Percentiles rank a stretch among this genome's conserved stretches.
Conservation (phyloP, 2,329 filamentous ascomycete genomes). For the Dactylellina cionopaga region DNA sequence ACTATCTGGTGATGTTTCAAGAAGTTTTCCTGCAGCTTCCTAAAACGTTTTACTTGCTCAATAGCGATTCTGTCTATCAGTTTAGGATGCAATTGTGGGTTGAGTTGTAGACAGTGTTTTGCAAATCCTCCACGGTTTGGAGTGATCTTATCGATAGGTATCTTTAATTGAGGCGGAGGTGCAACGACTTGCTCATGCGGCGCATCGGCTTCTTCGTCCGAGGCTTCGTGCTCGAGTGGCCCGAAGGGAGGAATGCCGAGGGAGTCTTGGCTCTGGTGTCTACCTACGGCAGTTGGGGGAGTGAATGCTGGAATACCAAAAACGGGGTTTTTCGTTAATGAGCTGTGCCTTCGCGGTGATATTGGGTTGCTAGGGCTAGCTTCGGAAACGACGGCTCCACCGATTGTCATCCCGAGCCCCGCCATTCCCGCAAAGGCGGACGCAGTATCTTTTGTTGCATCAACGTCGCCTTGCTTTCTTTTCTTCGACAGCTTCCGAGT, state of each 20-base stretch:
- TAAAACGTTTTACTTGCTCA: conserved; percentile 82
- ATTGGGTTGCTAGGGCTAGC: conserved; percentile 48
- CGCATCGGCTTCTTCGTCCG: conserved; percentile 72
- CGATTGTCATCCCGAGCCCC: conserved; percentile 45
- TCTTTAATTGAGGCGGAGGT: conserved; percentile 43
- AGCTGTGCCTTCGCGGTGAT: conserved; percentile 41
- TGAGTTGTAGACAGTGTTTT: conserved; percentile 76
- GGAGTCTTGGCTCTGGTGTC: conserved; percentile 49
- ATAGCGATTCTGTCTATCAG: conserved; percentile 83
- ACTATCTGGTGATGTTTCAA: conserved; percentile 74
- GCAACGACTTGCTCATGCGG: conserved; percentile 71
- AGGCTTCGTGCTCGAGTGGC: conserved; percentile 69
- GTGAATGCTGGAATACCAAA: conserved; percentile 40
- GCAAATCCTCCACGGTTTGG: conserved; percentile 81
- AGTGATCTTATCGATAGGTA: conserved; percentile 71
- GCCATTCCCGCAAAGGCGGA: conserved; percentile 47
- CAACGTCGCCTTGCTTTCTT: conserved; percentile 38
- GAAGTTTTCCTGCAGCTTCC: conserved; percentile 75
- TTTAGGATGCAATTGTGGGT: conserved; percentile 74
- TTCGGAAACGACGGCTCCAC: conserved; percentile 23
- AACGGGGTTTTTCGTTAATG: conserved; percentile 18
- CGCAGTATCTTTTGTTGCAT: conserved; percentile 36
- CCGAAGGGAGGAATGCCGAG: conserved; percentile 54
- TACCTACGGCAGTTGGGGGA: conserved; percentile 13
- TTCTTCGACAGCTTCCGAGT: conserved; percentile 51